Evolutionary conservation across 164 flowering plant species (phyloP).

Genomic region (Vitis amurensis): DNA sequence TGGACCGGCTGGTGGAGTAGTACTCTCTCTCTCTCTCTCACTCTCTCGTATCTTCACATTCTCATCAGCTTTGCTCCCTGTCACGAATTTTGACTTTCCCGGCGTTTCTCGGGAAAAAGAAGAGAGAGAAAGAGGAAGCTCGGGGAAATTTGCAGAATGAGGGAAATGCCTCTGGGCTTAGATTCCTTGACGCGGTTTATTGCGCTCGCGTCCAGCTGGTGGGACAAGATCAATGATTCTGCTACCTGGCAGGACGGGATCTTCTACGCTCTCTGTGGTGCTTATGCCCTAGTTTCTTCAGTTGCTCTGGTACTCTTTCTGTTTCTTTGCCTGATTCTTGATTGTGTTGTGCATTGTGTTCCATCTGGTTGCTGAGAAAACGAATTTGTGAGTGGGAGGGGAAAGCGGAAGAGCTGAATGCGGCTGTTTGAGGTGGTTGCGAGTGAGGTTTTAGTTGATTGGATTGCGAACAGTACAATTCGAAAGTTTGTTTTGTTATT

Average conservation of each 20-base stretch:
- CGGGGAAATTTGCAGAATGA: conserved; percentile 17
- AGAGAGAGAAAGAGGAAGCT: conserved; percentile 5
- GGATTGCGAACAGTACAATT: no score
- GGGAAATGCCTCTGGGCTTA: conserved; percentile 30
- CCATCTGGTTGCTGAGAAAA: background rate
- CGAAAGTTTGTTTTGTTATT: no score
- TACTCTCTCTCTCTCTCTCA: conserved; percentile 8
- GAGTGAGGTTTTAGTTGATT: no score
- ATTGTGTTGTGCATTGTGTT: background rate
- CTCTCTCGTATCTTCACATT: background rate
- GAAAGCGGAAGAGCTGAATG: no score
- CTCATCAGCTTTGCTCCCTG: background rate
- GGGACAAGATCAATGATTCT: conserved; percentile 86
- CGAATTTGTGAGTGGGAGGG: background rate
- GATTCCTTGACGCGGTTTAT: conserved; percentile 15
- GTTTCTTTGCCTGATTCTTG: conserved; percentile 10
- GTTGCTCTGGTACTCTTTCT: conserved; percentile 68
- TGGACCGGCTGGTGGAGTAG: conserved; percentile 23
- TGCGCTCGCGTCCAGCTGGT: conserved; percentile 47
- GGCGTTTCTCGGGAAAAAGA: background rate
- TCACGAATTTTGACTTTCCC: conserved; percentile 16
- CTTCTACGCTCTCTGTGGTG: conserved; percentile 75
- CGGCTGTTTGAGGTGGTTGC: no score
- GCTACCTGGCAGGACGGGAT: conserved; percentile 85
- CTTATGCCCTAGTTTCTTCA: conserved; percentile 79